These are phyloP conservation scores for Neurospora africana DNA, from an alignment of 495 filamentous ascomycete genomes.

Conservation along the genomic window DNA sequence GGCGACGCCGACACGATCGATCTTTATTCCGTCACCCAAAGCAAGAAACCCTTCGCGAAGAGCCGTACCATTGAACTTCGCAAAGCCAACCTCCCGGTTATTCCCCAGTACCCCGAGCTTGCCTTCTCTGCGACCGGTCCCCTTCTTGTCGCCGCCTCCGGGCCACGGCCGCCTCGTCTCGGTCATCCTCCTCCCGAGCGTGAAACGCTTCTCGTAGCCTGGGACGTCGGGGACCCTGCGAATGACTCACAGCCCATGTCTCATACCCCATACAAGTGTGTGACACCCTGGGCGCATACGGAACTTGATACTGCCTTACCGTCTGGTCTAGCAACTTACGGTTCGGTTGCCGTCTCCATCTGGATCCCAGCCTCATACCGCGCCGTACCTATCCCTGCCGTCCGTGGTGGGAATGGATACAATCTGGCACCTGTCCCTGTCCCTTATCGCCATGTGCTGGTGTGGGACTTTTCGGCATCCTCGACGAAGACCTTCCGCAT, in stretches of 20 bases:
- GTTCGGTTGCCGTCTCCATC: slow-evolving; percentile 23
- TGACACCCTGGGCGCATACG: slow-evolving; percentile 25
- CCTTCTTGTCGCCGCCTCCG: slow-evolving; percentile 24
- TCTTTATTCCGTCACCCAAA: slow-evolving; percentile 56
- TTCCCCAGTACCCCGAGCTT: slow-evolving; percentile 28
- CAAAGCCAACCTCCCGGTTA: slow-evolving; percentile 19
- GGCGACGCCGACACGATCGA: slow-evolving; percentile 31
- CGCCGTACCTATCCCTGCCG: slow-evolving; percentile 19
- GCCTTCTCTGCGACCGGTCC: slow-evolving; percentile 25
- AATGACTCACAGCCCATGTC: background rate
- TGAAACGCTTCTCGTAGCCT: slow-evolving; percentile 24
- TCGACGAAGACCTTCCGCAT: slow-evolving; percentile 26
- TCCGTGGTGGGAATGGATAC: slow-evolving; percentile 15
- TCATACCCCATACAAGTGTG: slow-evolving; percentile 23
- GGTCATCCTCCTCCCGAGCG: slow-evolving; percentile 24
- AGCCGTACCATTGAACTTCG: slow-evolving; percentile 56
- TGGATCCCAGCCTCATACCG: slow-evolving; percentile 28
- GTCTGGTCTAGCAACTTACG: slow-evolving; percentile 21
- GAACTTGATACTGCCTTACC: slow-evolving; percentile 28
- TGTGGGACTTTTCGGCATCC: slow-evolving; percentile 25
- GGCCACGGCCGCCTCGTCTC: slow-evolving; percentile 22
- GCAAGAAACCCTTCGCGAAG: slow-evolving; percentile 61
- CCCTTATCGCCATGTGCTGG: slow-evolving; percentile 20
- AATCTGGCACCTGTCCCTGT: slow-evolving; percentile 21
- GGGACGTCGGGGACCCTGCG: slow-evolving; percentile 18